Base-by-base conservation (phyloP, 2,329 filamentous ascomycete genomes). In the Hawksworthiomyces lignivorus region DNA sequence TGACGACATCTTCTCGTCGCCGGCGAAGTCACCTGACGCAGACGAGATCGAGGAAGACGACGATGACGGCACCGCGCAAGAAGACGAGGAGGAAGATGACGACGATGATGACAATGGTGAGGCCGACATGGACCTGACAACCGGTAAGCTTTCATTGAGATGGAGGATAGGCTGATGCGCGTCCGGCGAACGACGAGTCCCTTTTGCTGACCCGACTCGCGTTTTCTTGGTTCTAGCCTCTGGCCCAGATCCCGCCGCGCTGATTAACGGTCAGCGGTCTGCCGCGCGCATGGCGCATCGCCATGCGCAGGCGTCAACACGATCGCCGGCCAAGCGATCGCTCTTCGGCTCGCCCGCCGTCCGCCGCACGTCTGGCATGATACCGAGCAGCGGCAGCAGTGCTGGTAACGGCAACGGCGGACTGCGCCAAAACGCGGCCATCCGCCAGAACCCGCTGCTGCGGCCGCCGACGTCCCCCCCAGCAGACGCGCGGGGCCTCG, bases 1-100 rank as follows among this genome's bases (percentile, higher is more conserved):
- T 45, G 85, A 90, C 27, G 78, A 79, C 51, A 78, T 97, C 50
- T 95, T 95, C 62, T 96, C 89, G 8, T 95, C 89, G 17, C 88
- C 89, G 12, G 75, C 78, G 50, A 84, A 81, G 49, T 48, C 45
- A 52, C 52, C 41, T 36, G 39, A 30, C n/a, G 40, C 28, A 19
- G 42, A 48, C 60, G 57, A 51, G 50, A 51, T 39, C 63, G 56
- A 53, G 54, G 62, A 51, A 4, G 38, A 50, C 34, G 48, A 54
- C 48, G 48, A 53, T 22, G 46, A 52, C 36, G 32, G 50, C 38
- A 54, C 62, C 54, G 47, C 56, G 14, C 54, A 58, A n/a, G 53
- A 56, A 9, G 52, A 56, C 4, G 47, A 39, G 7, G 44, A 49
- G 61, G 56, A 52, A 49, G 54, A 44, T 63, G 57, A 55, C 54